Evolutionary conservation across 2,329 filamentous ascomycete species (phyloP).

Genomic region (Stenocarpella maydis): DNA sequence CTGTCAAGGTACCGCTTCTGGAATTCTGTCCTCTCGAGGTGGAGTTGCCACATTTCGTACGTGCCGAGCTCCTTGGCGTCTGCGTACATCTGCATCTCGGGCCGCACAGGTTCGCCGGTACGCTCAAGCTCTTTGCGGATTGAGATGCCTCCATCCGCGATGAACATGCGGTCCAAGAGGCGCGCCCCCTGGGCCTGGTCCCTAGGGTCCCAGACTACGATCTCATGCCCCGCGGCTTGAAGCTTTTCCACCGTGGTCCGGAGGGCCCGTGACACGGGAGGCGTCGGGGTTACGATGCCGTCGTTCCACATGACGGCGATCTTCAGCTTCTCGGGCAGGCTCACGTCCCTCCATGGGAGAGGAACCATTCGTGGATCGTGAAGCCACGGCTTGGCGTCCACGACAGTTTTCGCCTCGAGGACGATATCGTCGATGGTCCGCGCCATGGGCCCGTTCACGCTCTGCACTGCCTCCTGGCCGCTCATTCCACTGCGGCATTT

Average conservation of each 20-base stretch:
- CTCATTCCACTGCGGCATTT: conserved; percentile 64
- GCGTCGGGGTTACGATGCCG: conserved; percentile 70
- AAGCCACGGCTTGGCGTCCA: conserved; percentile 63
- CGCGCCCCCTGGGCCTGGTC: conserved; percentile 50
- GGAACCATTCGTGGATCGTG: conserved; percentile 65
- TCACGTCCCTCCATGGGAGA: conserved; percentile 59
- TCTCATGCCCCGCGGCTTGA: conserved; percentile 54
- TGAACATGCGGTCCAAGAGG: conserved; percentile 55
- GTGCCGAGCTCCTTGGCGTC: conserved; percentile 50
- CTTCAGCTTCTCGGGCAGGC: conserved; percentile 52
- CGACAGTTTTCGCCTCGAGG: conserved; percentile 60
- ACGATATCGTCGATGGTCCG: conserved; percentile 63
- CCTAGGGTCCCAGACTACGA: conserved; percentile 59
- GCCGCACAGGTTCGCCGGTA: conserved; percentile 53
- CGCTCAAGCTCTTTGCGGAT: conserved; percentile 50
- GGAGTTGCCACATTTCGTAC: conserved; percentile 57
- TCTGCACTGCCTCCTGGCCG: conserved; percentile 70
- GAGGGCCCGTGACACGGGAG: conserved; percentile 68
- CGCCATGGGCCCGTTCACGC: conserved; percentile 71
- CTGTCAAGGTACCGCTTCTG: conserved; percentile 56
- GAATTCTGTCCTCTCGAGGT: conserved; percentile 53
- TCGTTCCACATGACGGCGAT: conserved; percentile 73
- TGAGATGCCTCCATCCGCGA: conserved; percentile 55
- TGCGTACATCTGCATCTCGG: conserved; percentile 48
- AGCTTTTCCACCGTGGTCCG: conserved; percentile 53